Evolutionary conservation across 768 basidiomycete species (phyloP).

Genomic region (Phlebiopsis gigantea): DNA sequence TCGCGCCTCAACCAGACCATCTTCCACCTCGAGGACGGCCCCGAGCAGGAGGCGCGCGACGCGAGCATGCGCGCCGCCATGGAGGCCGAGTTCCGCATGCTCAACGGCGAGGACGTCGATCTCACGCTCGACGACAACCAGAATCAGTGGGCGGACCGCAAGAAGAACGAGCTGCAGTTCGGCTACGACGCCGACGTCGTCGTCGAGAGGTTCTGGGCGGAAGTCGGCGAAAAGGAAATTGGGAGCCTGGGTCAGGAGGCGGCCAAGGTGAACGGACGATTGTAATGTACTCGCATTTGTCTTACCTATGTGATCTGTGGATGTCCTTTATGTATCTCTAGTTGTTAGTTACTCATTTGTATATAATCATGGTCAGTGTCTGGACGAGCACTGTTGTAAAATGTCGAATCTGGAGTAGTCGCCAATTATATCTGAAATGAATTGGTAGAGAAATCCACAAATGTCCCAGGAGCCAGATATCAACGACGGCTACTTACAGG

Average conservation of each 20-base stretch:
- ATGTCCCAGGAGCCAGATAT: too few species aligned
- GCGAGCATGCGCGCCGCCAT: conserved; percentile 44
- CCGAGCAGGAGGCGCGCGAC: conserved; percentile 47
- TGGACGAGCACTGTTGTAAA: background rate
- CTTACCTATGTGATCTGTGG: background rate
- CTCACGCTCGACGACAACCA: conserved; percentile 29
- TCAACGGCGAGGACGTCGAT: conserved; percentile 13
- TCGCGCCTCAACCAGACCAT: conserved; percentile 46
- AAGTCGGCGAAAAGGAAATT: conserved; percentile 21
- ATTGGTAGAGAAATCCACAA: too few species aligned
- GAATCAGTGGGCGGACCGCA: conserved; percentile 56
- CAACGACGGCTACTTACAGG: too few species aligned
- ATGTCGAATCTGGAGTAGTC: too few species aligned
- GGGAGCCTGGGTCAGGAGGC: background rate
- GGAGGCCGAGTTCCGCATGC: conserved; percentile 30
- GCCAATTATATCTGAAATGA: too few species aligned
- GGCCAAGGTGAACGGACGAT: conserved; percentile 1
- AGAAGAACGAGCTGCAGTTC: conserved; percentile 43
- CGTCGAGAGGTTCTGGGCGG: conserved; percentile 39
- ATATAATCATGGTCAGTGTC: background rate
- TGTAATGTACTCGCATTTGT: background rate
- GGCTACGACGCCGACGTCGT: conserved; percentile 49
- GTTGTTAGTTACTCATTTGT: background rate
- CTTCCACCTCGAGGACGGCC: conserved; percentile 54
- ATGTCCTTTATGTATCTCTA: background rate